These are phyloP conservation scores for Quercus phellos DNA, from an alignment of 331 rosid genomes.

Conservation along the genomic window DNA sequence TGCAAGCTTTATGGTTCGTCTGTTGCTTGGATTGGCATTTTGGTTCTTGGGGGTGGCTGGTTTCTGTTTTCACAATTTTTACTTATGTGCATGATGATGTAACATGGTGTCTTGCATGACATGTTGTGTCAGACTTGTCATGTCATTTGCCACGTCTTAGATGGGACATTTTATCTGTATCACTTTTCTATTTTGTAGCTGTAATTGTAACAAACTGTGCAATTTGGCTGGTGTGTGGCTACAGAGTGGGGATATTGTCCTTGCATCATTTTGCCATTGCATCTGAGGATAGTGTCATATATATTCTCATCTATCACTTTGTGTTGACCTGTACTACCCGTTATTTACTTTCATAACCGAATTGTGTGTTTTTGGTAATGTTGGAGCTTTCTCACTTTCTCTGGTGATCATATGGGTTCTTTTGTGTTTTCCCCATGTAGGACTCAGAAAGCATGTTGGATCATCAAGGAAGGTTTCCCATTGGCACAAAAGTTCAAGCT, in stretches of 20 bases:
- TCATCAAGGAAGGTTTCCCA: conserved; percentile 54
- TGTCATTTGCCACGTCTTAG: not conserved
- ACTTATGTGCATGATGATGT: not conserved
- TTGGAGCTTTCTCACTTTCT: not conserved
- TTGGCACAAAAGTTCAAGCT: conserved; percentile 87
- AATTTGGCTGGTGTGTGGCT: not conserved
- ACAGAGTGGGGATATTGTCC: not conserved
- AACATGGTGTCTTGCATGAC: not conserved
- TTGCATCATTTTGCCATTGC: not conserved
- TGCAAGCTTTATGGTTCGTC: not conserved
- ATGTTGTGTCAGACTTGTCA: not conserved
- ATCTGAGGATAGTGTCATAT: not conserved
- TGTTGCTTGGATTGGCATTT: not conserved
- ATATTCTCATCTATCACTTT: not conserved
- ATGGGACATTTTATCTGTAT: not conserved
- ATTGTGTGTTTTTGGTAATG: not conserved
- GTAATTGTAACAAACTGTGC: not conserved
- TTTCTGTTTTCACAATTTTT: not conserved
- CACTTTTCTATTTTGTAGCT: not conserved
- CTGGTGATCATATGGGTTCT: not conserved
- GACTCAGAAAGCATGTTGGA: conserved; percentile 46
- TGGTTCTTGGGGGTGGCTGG: not conserved
- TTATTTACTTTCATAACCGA: not conserved
- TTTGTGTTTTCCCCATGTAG: conserved; percentile 26
- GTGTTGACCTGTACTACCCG: not conserved